Base-by-base conservation (phyloP, 169 alveolate species). In the Plasmodium cynomolgi region DNA sequence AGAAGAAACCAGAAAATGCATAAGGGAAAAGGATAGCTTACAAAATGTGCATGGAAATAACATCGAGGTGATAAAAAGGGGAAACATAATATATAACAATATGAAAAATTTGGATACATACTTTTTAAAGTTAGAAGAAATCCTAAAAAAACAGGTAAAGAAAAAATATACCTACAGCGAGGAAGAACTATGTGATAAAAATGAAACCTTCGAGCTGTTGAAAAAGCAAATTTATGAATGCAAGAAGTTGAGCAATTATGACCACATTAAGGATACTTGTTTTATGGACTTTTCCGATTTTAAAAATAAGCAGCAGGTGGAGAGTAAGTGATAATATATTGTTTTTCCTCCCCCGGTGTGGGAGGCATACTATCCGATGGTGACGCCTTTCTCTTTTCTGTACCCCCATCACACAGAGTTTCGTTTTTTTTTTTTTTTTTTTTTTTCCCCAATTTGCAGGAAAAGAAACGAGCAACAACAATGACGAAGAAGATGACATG, bases 401-500 rank as follows among this genome's bases (percentile, higher is more conserved):
- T 33, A 7, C 1, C 47, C 8, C 20, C 26, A 47, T 33, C 5
- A 79, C 1, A 62, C 34, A 7, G 58, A 44, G 5, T 44, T 44
- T 44, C 11, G 5, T 44, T 44, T 44, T 44, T 44, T 44, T 44
- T 44, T 20, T 54, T 54, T 82, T 82, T 82, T 9, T 50, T 20
- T 44, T 81, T 50, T 29, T 2, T 13, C 5, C 71, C 26, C 23
- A 3, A 33, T 47, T 92, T 92, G 6, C 74, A 81, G 88, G 80
- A 47, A 81, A 92, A 88, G 96, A 75, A 58, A 81, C 95, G 20
- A 84, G 93, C 34, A 88, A 91, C 62, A 85, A 74, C 26, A 85
- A 58, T 71, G 96, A 93, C 68, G 95, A 95, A 23, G 91, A 77
- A 62, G 92, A 79, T 39, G 97, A 95, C 37, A 47, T 72, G 50